A percentile compares a stretch with the other conserved stretches of the same genome.
phyloP scores from a whole-genome alignment of 1,284 basidiomycete species.

The Stereum hirsutum region DNA sequence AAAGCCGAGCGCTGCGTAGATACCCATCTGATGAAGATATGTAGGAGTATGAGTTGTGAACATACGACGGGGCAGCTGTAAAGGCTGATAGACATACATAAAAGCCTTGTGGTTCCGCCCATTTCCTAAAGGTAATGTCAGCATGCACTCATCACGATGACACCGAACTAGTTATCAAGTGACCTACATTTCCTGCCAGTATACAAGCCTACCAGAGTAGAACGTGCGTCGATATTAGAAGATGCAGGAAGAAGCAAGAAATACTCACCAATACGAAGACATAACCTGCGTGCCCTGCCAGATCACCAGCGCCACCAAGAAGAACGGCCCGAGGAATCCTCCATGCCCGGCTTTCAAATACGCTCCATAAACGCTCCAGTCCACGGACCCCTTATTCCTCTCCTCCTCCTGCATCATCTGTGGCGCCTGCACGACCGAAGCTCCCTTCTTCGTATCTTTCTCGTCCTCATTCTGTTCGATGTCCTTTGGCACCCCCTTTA shows the following conservation, averaged over 20 bases:
- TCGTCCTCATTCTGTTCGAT: constrained; percentile 22
- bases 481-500: constrained; percentile 23
- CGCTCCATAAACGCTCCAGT: constrained; percentile 37
- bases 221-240: too few species aligned
- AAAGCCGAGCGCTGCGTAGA: constrained; percentile 51
- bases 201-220: constrained; percentile 42
- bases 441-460: constrained; percentile 25
- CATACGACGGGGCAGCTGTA: constrained; percentile 45
- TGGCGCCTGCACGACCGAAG: constrained; percentile 29
- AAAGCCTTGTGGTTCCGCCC: constrained; percentile 42
- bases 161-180: background rate
- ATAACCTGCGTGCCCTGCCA: constrained; percentile 54
- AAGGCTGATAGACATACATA: constrained; percentile 52
- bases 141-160: constrained; percentile 32
- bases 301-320: constrained; percentile 47
- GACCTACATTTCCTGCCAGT: constrained; percentile 61
- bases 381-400: constrained; percentile 51
- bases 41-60: constrained; percentile 27
- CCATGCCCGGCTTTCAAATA: constrained; percentile 52
- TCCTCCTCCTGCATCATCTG: constrained; percentile 61
- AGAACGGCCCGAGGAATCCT: constrained; percentile 4
- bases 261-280: constrained; percentile 54
- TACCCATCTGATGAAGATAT: constrained; percentile 41
- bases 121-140: constrained; percentile 45
- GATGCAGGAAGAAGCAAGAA: too few species aligned